Evolutionary conservation across 306 rosid genomes (phyloP).

Genomic region (Cicer arietinum): DNA sequence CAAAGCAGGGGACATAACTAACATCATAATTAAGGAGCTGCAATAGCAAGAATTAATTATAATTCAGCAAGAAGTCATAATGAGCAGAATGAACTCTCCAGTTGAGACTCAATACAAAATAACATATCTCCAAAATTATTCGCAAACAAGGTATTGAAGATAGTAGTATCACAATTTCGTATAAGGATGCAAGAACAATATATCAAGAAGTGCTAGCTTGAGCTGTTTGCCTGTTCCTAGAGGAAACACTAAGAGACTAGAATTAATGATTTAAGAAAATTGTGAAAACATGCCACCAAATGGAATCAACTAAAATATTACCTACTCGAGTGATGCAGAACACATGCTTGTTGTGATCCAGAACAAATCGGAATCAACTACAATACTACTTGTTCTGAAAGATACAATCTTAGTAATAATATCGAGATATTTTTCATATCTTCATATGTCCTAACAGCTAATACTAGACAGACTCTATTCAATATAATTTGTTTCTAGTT

Average conservation of each 20-base stretch:
- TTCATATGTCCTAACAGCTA: neutral
- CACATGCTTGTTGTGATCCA: no score
- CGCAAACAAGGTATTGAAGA: neutral
- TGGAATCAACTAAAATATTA: neutral
- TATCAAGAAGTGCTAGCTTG: neutral
- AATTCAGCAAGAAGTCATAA: slow-evolving; percentile 32
- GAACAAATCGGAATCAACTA: neutral
- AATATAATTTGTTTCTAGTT: neutral
- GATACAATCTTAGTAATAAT: neutral
- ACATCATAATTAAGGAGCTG: slow-evolving; percentile 90
- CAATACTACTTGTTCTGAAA: neutral
- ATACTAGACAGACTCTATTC: neutral
- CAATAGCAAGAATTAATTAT: slow-evolving; percentile 39
- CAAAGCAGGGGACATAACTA: slow-evolving; percentile 88
- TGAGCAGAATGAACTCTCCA: neutral
- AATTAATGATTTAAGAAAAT: neutral
- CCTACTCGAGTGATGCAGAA: neutral
- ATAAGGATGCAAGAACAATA: neutral
- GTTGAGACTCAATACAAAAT: neutral
- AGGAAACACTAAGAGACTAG: neutral
- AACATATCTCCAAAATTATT: neutral
- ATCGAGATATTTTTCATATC: neutral
- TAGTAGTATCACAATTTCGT: neutral
- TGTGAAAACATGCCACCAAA: neutral
- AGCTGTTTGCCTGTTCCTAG: neutral